Conservation (phyloP, 1,284 basidiomycete species). For the Psilocybe mexicana region DNA sequence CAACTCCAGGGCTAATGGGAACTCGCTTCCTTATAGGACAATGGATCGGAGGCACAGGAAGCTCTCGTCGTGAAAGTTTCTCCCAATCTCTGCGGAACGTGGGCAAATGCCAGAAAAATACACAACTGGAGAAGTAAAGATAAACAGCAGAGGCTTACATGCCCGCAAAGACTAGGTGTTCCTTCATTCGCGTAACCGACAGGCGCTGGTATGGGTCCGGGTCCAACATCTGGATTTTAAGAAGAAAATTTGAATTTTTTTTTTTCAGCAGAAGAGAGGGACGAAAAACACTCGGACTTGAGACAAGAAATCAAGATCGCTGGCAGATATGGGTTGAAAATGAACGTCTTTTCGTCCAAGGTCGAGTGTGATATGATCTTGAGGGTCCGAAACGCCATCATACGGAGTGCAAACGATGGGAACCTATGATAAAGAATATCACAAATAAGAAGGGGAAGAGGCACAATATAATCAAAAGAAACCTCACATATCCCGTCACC, state of each 20-base stretch:
- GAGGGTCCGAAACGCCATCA: conserved; percentile 1
- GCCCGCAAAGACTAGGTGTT: conserved; percentile 13
- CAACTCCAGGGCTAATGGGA: conserved; percentile 1
- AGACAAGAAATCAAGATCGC: conserved; percentile 15
- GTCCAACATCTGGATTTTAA: conserved; percentile 12
- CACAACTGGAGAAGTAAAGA: background rate
- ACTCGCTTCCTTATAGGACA: conserved; percentile 12
- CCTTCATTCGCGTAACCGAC: conserved; percentile 18
- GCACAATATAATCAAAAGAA: background rate
- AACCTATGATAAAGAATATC: conserved; percentile 1
- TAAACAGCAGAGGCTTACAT: conserved; percentile 9
- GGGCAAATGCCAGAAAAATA: background rate
- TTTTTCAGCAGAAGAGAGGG: background rate
- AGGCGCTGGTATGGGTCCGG: conserved; percentile 16
- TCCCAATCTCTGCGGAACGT: conserved; percentile 16
- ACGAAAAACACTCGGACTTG: conserved; percentile 3
- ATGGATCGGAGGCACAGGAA: conserved; percentile 7
- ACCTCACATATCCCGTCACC: conserved; percentile 20
- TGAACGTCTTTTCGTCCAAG: conserved; percentile 17
- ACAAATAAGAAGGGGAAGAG: background rate
- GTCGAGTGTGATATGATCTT: background rate
- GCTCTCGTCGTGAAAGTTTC: conserved; percentile 11
- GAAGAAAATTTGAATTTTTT: background rate
- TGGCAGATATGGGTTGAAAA: conserved; percentile 15
- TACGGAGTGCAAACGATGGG: background rate